These are phyloP conservation scores for Candida sojae DNA, from an alignment of 1,139 yeast genomes.

Conservation along the genomic window DNA sequence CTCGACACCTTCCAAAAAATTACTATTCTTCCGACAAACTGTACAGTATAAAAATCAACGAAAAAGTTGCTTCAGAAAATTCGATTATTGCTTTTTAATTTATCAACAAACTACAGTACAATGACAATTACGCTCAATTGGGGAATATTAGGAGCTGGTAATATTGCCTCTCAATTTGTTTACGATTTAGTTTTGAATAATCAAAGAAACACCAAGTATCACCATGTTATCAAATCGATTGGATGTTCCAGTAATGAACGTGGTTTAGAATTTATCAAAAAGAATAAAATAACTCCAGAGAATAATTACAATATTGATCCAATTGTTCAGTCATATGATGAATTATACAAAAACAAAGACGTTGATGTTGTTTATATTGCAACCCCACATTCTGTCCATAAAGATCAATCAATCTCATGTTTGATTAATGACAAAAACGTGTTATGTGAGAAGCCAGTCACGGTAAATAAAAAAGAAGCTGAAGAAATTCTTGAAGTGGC, in stretches of 20 bases:
- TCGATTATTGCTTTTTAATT: background rate
- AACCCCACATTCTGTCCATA: slow-evolving; percentile 59
- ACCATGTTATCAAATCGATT: slow-evolving; percentile 31
- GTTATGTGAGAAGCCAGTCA: slow-evolving; percentile 62
- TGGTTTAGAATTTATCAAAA: slow-evolving; percentile 28
- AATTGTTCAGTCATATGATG: slow-evolving; percentile 27
- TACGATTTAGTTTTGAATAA: slow-evolving; percentile 36
- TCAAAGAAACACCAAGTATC: slow-evolving; percentile 18
- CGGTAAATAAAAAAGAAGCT: slow-evolving; percentile 52
- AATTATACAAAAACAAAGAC: slow-evolving; percentile 41
- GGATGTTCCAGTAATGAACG: slow-evolving; percentile 31
- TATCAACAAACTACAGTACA: background rate
- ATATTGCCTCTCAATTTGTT: slow-evolving; percentile 41
- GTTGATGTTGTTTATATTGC: slow-evolving; percentile 60
- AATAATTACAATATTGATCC: slow-evolving; percentile 24
- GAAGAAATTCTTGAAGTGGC: slow-evolving; percentile 48
- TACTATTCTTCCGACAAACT: too few species aligned
- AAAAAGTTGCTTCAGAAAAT: too few species aligned
- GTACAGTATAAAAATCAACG: background rate
- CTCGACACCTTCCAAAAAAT: too few species aligned
- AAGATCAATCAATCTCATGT: slow-evolving; percentile 50
- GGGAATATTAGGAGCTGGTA: slow-evolving; percentile 53
- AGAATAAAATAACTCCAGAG: slow-evolving; percentile 13
- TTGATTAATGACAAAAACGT: slow-evolving; percentile 54
- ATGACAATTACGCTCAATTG: slow-evolving; percentile 28